These are phyloP conservation scores for Ilex paraguariensis DNA, from an alignment of 305 asterid species.

Conservation along the genomic window DNA sequence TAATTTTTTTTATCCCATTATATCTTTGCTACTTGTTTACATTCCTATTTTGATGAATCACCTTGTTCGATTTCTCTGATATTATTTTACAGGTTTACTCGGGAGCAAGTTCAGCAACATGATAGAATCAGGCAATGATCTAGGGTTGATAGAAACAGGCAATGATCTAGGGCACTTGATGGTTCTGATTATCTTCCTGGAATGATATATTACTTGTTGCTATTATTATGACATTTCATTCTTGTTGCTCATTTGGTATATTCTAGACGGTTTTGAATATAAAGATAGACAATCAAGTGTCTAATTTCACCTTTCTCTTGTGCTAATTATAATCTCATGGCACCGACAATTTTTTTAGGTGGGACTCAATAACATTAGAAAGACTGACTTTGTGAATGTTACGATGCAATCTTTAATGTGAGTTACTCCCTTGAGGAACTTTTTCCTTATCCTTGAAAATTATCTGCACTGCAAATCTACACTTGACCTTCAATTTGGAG, in stretches of 20 bases:
- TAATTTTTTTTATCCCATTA: not conserved
- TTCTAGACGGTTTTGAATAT: no score
- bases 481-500: slow-evolving; percentile 93
- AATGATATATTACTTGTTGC: slow-evolving; percentile 39
- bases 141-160: slow-evolving; percentile 73
- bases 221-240: not conserved
- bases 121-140: no score
- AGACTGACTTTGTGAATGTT: slow-evolving; percentile 92
- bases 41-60: no score
- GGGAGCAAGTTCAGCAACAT: slow-evolving; percentile 70
- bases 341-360: slow-evolving; percentile 47
- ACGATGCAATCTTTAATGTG: slow-evolving; percentile 97
- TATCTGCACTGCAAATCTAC: slow-evolving; percentile 73
- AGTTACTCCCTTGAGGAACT: slow-evolving; percentile 93
- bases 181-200: slow-evolving; percentile 99
- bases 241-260: no score
- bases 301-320: not conserved
- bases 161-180: slow-evolving; percentile 98
- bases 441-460: slow-evolving; percentile 89
- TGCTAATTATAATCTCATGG: slow-evolving; percentile 7
- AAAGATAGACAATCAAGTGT: not conserved
- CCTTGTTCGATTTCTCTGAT: not conserved
- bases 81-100: slow-evolving; percentile 54
- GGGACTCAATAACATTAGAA: slow-evolving; percentile 91
- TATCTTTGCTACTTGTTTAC: not conserved